Conservation (phyloP, 805 yeast species). For the Saccharomycopsis oosterbeekiorum region DNA sequence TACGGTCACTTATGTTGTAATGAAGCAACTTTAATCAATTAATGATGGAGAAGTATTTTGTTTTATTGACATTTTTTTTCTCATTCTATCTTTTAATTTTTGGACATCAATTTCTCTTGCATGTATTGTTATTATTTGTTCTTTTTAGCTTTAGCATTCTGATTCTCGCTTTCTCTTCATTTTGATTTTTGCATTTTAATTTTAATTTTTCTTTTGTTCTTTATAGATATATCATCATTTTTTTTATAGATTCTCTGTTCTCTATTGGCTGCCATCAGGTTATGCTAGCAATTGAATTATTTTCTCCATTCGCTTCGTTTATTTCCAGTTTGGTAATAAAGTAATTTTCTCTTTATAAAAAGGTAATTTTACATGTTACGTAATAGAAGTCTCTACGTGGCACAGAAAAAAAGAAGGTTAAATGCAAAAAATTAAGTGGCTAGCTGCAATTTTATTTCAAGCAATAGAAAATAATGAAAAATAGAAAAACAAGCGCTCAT, state of each 20-base stretch:
- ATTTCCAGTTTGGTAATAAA: no score
- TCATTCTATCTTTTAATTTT: neutral
- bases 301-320: no score
- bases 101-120: neutral
- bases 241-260: no score
- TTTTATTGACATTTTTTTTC: neutral
- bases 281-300: no score
- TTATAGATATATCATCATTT: neutral
- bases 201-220: no score
- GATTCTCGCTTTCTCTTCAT: neutral
- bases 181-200: neutral
- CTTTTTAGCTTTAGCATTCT: neutral
- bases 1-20: slow-evolving; percentile 57
- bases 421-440: neutral
- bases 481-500: neutral
- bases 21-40: slow-evolving; percentile 2
- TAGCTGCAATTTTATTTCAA: neutral
- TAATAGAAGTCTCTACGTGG: neutral
- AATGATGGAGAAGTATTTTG: neutral
- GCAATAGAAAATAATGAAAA: neutral
- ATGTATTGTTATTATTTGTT: no score
- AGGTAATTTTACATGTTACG: neutral
- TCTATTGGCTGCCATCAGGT: no score
- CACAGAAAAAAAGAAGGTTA: neutral
- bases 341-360: no score